Base-by-base conservation (phyloP, 75 land plant genomes). In the Cryptomeria japonica region DNA sequence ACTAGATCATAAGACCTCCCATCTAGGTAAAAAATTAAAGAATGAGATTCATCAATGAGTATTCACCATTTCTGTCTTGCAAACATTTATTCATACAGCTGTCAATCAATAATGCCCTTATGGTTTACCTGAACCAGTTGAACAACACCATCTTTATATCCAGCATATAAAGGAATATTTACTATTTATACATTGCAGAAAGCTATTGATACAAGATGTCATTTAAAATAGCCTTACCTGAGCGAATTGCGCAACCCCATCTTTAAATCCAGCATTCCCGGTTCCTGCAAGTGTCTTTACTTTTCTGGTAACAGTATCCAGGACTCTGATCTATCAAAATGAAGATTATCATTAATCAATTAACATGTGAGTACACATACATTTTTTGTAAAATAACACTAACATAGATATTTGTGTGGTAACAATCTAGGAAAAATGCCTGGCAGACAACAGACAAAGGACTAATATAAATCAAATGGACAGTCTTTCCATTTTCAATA, bases 181-280 rank as follows among this genome's bases (percentile, higher is more conserved):
- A 39, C 9, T 19, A 79, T 39, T 41, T 79, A 7, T 22, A 18
- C 37, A 5, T 38, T 41, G 82, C 46, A 80, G 28, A 80, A 58
- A 42, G 31, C 42, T 10, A 42, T 37, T 41, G 1, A 80, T 44
- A 42, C 18, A 0, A 9, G n/a, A 7, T n/a, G 1, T 36, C 28
- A 25, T 18, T 61, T 31, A 87, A 14, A 44, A 49, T 32, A 19
- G 61, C 13, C 44, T 18, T 42, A 97, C 99, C 96, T 98, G 97
- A 87, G 95, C 93, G 86, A 87, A 73, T 64, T 87, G 51, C 7
- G 93, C 91, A 73, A 77, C 28, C 86, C 99, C 99, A 90, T 98
- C 99, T 89, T 94, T 92, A 90, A 95, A 98, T 47, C 99, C 99
- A 86, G 99, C 99, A 85, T 75, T 93, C 82, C 99, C 99, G 37